Percentiles rank a stretch among this genome's conserved stretches.
Conservation (phyloP, 164 flowering plant species). For the Santalum album region DNA sequence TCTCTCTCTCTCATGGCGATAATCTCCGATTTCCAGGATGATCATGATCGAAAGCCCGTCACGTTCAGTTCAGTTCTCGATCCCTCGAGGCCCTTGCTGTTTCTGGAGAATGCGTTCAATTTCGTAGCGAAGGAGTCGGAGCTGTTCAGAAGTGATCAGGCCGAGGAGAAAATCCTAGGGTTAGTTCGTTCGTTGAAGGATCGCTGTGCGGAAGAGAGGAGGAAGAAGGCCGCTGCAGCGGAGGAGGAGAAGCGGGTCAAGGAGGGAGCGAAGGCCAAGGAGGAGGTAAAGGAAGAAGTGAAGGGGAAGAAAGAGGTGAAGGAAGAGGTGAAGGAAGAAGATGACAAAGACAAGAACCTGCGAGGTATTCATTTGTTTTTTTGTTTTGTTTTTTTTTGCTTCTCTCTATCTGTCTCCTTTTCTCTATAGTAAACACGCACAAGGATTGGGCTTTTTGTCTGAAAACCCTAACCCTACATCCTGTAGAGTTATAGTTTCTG, state of each 20-base stretch:
- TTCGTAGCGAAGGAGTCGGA: conserved; percentile 39
- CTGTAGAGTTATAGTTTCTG: not conserved
- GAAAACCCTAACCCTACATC: not conserved
- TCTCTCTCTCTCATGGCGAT: conserved; percentile 45
- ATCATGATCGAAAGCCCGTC: conserved; percentile 10
- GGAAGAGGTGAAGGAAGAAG: conserved; percentile 5
- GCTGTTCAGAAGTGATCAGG: conserved; percentile 28
- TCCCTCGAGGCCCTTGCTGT: conserved; percentile 38
- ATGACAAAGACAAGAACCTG: conserved; percentile 5
- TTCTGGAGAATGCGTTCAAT: conserved; percentile 42
- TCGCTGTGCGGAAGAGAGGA: conserved; percentile 18
- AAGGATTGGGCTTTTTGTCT: conserved; percentile 16
- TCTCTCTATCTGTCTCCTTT: not conserved
- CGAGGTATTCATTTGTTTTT: conserved; percentile 28
- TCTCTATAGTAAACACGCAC: conserved; percentile 6
- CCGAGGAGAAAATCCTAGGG: conserved; percentile 37
- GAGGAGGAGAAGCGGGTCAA: conserved; percentile 4
- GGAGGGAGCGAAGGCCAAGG: conserved; percentile 6
- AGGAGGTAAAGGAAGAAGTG: conserved; percentile 6
- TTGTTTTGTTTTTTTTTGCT: too few species aligned
- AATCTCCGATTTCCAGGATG: conserved; percentile 53
- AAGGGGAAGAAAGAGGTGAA: conserved; percentile 1
- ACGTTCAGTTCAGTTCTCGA: conserved; percentile 35
- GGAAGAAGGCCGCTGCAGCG: conserved; percentile 9
- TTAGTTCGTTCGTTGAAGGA: conserved; percentile 29